These are phyloP conservation scores for Diplocarpon rosae DNA, from an alignment of 2,329 filamentous ascomycete species.

Conservation along the genomic window DNA sequence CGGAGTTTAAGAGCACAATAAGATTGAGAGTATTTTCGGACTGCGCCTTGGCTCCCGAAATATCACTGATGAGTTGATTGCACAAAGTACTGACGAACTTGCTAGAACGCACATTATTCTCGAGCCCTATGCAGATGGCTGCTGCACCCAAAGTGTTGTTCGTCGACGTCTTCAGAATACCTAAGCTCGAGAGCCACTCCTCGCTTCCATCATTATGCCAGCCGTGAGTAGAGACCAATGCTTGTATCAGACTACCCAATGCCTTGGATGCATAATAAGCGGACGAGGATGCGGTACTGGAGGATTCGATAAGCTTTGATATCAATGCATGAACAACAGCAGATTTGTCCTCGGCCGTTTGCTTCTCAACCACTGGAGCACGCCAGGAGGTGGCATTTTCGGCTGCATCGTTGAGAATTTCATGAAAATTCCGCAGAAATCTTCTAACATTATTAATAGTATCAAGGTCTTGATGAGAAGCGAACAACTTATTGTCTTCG, in stretches of 20 bases:
- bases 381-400: conserved; percentile 36
- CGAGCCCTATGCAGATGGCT: conserved; percentile 41
- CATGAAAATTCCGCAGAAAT: conserved; percentile 10
- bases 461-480: conserved; percentile 29
- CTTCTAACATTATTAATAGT: conserved; percentile 16
- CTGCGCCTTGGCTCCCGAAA: conserved; percentile 38
- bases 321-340: conserved; percentile 33
- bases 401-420: conserved; percentile 12
- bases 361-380: conserved; percentile 1
- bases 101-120: conserved; percentile 35
- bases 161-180: conserved; percentile 36
- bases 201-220: conserved; percentile 34
- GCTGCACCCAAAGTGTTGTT: conserved; percentile 37
- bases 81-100: conserved; percentile 41
- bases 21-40: conserved; percentile 36
- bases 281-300: conserved; percentile 32
- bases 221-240: conserved; percentile 37
- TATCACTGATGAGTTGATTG: conserved; percentile 48
- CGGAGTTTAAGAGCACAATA: conserved; percentile 44
- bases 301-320: conserved; percentile 34
- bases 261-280: conserved; percentile 43
- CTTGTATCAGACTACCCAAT: conserved; percentile 39
- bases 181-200: conserved; percentile 35
- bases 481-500: conserved; percentile 37
- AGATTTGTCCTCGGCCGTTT: conserved; percentile 26